phyloP scores from a whole-genome alignment of 2,329 filamentous ascomycete species.

The Neopestalotiopsis sp. region DNA sequence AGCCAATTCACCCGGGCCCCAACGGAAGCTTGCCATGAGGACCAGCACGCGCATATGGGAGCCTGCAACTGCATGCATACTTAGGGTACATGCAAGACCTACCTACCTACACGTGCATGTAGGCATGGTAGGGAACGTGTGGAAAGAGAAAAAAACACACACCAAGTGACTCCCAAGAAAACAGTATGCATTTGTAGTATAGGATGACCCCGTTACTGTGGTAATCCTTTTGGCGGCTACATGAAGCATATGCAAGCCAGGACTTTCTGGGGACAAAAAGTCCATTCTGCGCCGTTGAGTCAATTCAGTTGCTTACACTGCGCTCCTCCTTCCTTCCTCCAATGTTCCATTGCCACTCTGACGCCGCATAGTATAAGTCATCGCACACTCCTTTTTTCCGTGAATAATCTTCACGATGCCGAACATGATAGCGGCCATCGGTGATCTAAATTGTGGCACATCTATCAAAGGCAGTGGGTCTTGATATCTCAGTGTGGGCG shows the following conservation, averaged over 20 bases:
- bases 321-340: background rate
- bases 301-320: background rate
- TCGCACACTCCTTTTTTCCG: background rate
- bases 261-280: background rate
- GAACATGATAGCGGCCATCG: background rate
- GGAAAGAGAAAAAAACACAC: background rate
- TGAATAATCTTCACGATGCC: background rate
- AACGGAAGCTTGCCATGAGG: slow-evolving; percentile 11
- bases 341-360: background rate
- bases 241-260: background rate
- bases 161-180: background rate
- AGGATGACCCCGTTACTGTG: background rate
- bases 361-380: background rate
- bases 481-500: too few relatives aligned
- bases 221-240: background rate
- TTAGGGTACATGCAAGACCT: background rate
- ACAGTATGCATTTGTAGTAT: background rate
- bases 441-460: background rate
- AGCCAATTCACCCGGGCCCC: slow-evolving; percentile 12
- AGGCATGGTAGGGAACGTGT: background rate
- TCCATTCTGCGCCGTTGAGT: background rate
- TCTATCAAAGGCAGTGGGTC: too few relatives aligned
- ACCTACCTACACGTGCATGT: background rate
- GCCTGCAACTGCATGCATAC: background rate
- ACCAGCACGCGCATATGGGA: slow-evolving; percentile 7